These are phyloP conservation scores for Pichia rugopelliculosa DNA, from an alignment of 805 yeast species.

Conservation along the genomic window DNA sequence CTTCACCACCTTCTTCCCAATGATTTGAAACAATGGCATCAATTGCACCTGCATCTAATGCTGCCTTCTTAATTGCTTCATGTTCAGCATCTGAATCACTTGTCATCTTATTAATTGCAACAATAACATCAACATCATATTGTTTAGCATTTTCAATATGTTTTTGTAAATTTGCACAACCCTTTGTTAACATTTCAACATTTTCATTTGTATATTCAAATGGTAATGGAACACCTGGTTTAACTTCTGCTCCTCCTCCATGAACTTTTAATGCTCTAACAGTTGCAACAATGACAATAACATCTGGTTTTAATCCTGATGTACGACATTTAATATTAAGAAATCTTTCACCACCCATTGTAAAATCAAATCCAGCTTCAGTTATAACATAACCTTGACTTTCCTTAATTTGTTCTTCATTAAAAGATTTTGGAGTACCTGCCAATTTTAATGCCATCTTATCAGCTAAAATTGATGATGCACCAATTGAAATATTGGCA, in stretches of 20 bases:
- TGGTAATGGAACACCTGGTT: conserved; percentile 87
- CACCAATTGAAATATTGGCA: conserved; percentile 96
- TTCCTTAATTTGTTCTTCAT: conserved; percentile 25
- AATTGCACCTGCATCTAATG: conserved; percentile 85
- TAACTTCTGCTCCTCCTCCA: conserved; percentile 96
- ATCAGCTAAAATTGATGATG: conserved; percentile 91
- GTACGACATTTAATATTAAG: conserved; percentile 93
- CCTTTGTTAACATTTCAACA: conserved; percentile 65
- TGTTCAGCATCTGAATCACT: conserved; percentile 79
- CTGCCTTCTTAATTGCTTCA: conserved; percentile 68
- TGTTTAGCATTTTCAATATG: conserved; percentile 80
- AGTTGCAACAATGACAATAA: conserved; percentile 90
- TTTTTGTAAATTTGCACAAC: conserved; percentile 83
- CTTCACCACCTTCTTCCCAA: conserved; percentile 94
- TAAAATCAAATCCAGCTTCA: conserved; percentile 97
- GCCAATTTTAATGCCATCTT: conserved; percentile 86
- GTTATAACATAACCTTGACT: conserved; percentile 84
- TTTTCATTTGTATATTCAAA: conserved; percentile 74
- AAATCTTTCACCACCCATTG: conserved; percentile 99
- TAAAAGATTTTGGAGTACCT: conserved; percentile 45
- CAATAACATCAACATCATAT: conserved; percentile 88
- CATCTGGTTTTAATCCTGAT: conserved; percentile 81
- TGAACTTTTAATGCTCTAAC: conserved; percentile 94
- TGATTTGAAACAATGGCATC: conserved; percentile 89
- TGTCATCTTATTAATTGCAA: conserved; percentile 84